Evolutionary conservation across 768 basidiomycete species (phyloP).

Genomic region (Leccinellum rugosiceps): DNA sequence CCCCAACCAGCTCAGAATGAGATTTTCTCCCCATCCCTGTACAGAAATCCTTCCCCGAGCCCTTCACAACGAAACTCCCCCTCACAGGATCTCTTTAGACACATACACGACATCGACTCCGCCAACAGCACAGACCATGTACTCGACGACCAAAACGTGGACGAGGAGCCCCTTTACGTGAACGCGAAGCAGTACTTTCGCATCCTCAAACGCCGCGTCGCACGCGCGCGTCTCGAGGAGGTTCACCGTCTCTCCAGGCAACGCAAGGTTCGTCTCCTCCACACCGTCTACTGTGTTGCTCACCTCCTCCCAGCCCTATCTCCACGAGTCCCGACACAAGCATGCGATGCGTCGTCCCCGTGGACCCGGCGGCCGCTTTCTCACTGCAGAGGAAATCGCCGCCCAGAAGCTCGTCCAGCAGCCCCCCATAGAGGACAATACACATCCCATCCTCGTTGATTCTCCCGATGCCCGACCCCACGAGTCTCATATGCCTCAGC

Average conservation of each 20-base stretch:
- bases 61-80: constrained; percentile 32
- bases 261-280: constrained; percentile 64
- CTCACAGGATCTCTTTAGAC: constrained; percentile 29
- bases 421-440: constrained; percentile 24
- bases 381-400: constrained; percentile 94
- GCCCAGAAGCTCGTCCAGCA: constrained; percentile 57
- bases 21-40: constrained; percentile 20
- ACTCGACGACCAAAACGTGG: constrained; percentile 48
- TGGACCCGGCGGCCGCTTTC: constrained; percentile 95
- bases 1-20: constrained; percentile 20
- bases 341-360: constrained; percentile 97
- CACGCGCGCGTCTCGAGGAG: constrained; percentile 89
- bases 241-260: constrained; percentile 89
- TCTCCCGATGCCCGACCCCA: constrained; percentile 12
- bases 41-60: constrained; percentile 31
- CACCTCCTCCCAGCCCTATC: constrained; percentile 69
- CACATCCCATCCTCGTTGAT: constrained; percentile 18
- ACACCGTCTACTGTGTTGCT: constrained; percentile 1
- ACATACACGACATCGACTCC: constrained; percentile 23
- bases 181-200: constrained; percentile 99
- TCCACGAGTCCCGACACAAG: constrained; percentile 96
- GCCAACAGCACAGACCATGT: constrained; percentile 20
- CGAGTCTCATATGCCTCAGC: constrained; percentile 11
- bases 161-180: constrained; percentile 98
- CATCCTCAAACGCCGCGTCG: constrained; percentile 92